Conservation (phyloP, 2,329 filamentous ascomycete species). For the Colletotrichum simmondsii region DNA sequence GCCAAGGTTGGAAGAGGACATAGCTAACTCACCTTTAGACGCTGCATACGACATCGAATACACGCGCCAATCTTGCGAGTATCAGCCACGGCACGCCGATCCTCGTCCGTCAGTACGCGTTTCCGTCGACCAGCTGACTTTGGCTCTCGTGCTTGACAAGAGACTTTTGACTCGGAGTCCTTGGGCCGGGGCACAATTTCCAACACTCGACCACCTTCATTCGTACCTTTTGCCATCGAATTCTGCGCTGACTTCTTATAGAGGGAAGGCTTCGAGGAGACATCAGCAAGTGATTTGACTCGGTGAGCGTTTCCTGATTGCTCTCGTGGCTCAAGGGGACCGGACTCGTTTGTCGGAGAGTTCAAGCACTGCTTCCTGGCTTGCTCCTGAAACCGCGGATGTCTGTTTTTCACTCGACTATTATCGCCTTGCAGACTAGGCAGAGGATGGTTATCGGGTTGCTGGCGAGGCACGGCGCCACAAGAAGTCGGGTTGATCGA, state of each 20-base stretch:
- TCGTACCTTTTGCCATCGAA: background rate
- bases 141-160: too few species aligned
- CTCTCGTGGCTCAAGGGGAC: background rate
- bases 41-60: constrained; percentile 56
- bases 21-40: constrained; percentile 50
- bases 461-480: background rate
- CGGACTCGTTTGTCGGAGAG: background rate
- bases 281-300: background rate
- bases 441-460: background rate
- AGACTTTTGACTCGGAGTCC: background rate
- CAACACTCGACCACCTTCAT: background rate
- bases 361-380: background rate
- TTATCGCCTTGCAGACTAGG: background rate
- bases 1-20: background rate
- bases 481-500: too few species aligned
- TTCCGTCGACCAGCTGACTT: background rate
- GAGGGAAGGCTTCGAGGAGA: background rate
- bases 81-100: constrained; percentile 45
- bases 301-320: background rate
- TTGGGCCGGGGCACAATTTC: background rate
- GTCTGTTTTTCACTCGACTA: background rate
- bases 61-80: constrained; percentile 53
- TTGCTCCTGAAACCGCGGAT: background rate
- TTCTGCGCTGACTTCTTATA: background rate
- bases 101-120: constrained; percentile 37